These are phyloP conservation scores for Vitis cinerea DNA, from an alignment of 164 flowering plant genomes.

Conservation along the genomic window DNA sequence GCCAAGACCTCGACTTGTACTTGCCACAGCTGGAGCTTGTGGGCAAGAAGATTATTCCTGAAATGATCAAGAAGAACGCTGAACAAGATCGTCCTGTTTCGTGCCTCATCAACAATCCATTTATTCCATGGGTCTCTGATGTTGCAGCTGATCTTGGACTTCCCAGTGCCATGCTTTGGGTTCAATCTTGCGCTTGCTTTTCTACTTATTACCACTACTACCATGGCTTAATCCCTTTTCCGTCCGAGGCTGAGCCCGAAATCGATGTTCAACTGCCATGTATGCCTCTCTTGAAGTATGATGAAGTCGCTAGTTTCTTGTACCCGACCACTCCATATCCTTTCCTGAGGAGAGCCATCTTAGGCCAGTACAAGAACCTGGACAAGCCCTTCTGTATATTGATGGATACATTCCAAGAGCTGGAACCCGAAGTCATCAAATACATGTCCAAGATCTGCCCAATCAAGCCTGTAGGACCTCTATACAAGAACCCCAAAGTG, in stretches of 20 bases:
- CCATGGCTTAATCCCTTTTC: slow-evolving; percentile 45
- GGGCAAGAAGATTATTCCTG: slow-evolving; percentile 35
- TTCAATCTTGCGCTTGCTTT: slow-evolving; percentile 71
- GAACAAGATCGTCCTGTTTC: slow-evolving; percentile 52
- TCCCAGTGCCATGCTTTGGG: slow-evolving; percentile 71
- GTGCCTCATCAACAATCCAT: slow-evolving; percentile 69
- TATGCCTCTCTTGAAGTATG: slow-evolving; percentile 46
- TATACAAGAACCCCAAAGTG: slow-evolving; percentile 31
- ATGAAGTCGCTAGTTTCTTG: slow-evolving; percentile 72
- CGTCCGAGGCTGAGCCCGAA: slow-evolving; percentile 32
- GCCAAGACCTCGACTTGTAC: slow-evolving; percentile 35
- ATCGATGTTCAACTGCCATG: slow-evolving; percentile 56
- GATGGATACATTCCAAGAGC: slow-evolving; percentile 67
- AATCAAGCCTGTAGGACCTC: slow-evolving; percentile 59
- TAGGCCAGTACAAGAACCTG: slow-evolving; percentile 55
- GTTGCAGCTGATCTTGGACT: slow-evolving; percentile 49
- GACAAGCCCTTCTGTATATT: slow-evolving; percentile 52
- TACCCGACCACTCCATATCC: slow-evolving; percentile 42
- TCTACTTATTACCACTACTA: slow-evolving; percentile 53
- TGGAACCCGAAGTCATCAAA: slow-evolving; percentile 49
- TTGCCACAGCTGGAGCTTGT: slow-evolving; percentile 40
- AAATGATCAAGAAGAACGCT: slow-evolving; percentile 32
- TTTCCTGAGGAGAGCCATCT: slow-evolving; percentile 29
- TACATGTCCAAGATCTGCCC: slow-evolving; percentile 36
- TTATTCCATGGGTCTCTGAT: slow-evolving; percentile 78